Base-by-base conservation (phyloP, 441 rosid genomes). In the Gossypium davidsonii region DNA sequence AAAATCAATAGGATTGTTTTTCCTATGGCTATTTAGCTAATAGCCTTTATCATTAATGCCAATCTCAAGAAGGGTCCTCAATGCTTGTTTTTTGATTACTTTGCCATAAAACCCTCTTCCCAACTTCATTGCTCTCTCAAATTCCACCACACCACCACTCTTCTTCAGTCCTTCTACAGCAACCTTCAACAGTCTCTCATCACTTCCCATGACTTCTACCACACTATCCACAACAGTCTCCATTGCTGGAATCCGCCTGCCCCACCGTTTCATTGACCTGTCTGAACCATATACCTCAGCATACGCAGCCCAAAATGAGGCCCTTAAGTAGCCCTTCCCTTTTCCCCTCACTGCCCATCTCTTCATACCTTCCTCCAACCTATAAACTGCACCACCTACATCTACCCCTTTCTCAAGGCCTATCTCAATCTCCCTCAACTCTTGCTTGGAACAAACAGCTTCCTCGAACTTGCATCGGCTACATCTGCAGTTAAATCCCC, bases 401-500 rank as follows among this genome's bases (percentile, higher is more conserved):
- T 87, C 97, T 37, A 85, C 72, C 21, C 92, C 93, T 78, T 85
- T 78, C 75, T 84, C 93, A n/a, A 90, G 46, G 17, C 89, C 84
- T 21, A 81, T 74, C 74, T 88, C 91, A 0, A 85, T 66, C 73
- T 91, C 95, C 55, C 81, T 75, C 59, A 87, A 55, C 67, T 87
- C 91, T 66, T 87, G 86, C 75, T 87, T 87, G 0, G 68, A 73
- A 58, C 67, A 60, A 64, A 83, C 26, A 49, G 61, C 64, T 57
- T 84, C 89, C 84, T 94, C 98, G 37, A 81, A 74, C 81, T 78
- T 82, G 80, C 98, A 94, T 74, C 97, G 84, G 77, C 65, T 79
- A 78, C 98, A 94, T 23, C 68, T 61, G 48, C 98, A 94, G 12
- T 70, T 28, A 72, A 92, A 92, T 2, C 97, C 97, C 99, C 97